Base-by-base conservation (phyloP, 805 yeast species). In the Metschnikowia orientalis region DNA sequence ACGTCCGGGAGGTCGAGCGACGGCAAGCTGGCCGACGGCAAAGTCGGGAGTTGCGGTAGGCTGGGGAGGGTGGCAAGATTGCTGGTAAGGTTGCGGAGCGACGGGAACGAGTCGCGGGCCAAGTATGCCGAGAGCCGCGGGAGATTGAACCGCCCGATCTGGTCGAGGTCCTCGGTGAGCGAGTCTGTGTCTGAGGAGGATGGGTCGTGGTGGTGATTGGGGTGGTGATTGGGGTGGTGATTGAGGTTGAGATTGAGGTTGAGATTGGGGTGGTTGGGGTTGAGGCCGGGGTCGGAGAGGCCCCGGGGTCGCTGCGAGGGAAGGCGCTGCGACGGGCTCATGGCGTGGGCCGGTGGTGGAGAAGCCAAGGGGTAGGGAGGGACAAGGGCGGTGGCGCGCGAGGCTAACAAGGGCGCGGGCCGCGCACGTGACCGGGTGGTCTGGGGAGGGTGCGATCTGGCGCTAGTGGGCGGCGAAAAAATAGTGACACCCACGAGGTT, bases 101-200 rank as follows among this genome's bases (percentile, higher is more conserved):
- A 54, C 26, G 46, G 45, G n/a, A 45, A 35, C 20, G 18, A 36
- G 10, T 44, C 48, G 13, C 35, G 34, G 35, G 28, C 39, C 8
- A 38, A 14, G 28, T 41, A 43, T 8, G 31, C 19, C 14, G 42
- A 32, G 18, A 42, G 13, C 11, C 25, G 29, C 6, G 48, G 44
- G 24, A 66, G 35, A 32, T 66, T 66, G 35, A 63, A 51, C 18
- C 61, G 48, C 0, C 83, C 83, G 11, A 77, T 70, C 39, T 63
- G 71, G 33, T 77, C 76, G 30, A 77, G 52, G 7, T 73, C 74
- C 14, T 56, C 60, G 0, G 73, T 61, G 20, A 75, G 42, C 0
- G 72, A 67, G 45, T 41, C 49, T 29, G 34, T 22, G 8, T 42
- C 49, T 26, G 47, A n/a, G n/a, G n/a, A n/a, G n/a, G n/a, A n/a